Evolutionary conservation across 2,329 filamentous ascomycete species (phyloP).

Genomic region (Xylariaceae sp.): DNA sequence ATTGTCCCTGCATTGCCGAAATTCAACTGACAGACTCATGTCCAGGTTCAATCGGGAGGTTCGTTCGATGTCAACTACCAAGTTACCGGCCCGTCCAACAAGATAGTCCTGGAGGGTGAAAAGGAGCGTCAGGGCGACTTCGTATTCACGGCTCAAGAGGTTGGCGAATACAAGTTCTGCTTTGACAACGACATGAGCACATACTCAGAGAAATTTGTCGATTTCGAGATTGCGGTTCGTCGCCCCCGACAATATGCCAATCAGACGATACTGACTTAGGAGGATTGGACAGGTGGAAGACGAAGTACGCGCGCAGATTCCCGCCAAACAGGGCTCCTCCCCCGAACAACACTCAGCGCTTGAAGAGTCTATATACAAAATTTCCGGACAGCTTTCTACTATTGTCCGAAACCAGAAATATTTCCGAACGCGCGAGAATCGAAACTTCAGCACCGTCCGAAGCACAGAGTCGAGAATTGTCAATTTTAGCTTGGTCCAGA

Average conservation of each 20-base stretch:
- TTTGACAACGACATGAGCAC: constrained; percentile 99
- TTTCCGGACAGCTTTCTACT: constrained; percentile 87
- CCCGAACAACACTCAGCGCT: constrained; percentile 85
- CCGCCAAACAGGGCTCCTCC: constrained; percentile 43
- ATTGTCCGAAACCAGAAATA: constrained; percentile 98
- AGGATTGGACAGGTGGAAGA: constrained; percentile 25
- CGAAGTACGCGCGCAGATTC: constrained; percentile 27
- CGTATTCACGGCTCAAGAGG: constrained; percentile 86
- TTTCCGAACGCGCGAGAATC: constrained; percentile 97
- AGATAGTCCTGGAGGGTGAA: constrained; percentile 75
- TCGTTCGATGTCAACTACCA: constrained; percentile 96
- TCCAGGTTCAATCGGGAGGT: constrained; percentile 92
- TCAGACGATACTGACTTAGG: constrained; percentile 14
- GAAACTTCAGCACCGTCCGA: constrained; percentile 96
- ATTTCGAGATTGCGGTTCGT: constrained; percentile 92
- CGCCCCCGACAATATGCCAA: neutral
- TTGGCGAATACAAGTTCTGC: constrained; percentile 93
- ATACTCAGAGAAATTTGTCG: constrained; percentile 94
- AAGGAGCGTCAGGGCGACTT: constrained; percentile 97
- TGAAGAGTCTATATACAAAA: constrained; percentile 92
- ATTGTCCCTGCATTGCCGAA: constrained; percentile 4
- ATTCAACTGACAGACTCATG: neutral
- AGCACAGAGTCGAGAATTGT: constrained; percentile 95
- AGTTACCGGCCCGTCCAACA: constrained; percentile 77
- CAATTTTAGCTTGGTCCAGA: constrained; percentile 95